A percentile compares a stretch with the other conserved stretches of the same genome.
Conservation (phyloP, 139 green algal genomes). For the Chlamydomonas sphaeroides region DNA sequence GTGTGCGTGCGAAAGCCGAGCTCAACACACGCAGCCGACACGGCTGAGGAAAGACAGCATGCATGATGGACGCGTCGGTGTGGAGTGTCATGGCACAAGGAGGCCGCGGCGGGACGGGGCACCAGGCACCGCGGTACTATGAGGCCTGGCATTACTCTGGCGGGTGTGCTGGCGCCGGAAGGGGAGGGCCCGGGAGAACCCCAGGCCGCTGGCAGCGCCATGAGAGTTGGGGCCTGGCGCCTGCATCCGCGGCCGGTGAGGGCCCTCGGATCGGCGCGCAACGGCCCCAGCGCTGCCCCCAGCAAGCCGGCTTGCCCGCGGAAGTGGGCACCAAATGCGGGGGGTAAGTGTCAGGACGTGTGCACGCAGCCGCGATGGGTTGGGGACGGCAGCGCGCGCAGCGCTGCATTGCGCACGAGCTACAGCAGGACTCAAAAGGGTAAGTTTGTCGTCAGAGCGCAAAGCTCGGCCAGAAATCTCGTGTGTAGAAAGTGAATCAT, state of each 20-base stretch:
- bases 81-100: conserved; percentile 22
- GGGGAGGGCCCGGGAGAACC: conserved; percentile 47
- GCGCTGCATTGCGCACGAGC: too few species aligned
- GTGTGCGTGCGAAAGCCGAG: too few species aligned
- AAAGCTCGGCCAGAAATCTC: too few species aligned
- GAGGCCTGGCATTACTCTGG: conserved; percentile 34
- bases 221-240: background rate
- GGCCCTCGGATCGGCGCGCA: too few species aligned
- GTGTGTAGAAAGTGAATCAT: background rate
- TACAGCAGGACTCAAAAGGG: too few species aligned
- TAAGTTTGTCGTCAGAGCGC: too few species aligned
- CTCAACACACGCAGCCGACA: too few species aligned
- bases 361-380: too few species aligned
- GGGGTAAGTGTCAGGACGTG: too few species aligned
- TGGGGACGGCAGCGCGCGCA: too few species aligned
- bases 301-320: background rate
- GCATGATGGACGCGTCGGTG: background rate
- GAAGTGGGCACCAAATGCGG: too few species aligned
- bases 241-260: background rate
- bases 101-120: conserved; percentile 43
- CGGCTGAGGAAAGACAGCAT: too few species aligned
- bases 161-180: background rate
- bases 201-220: conserved; percentile 38
- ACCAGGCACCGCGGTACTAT: conserved; percentile 51
- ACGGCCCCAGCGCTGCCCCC: background rate